Conservation (phyloP, 352 stramenopile genomes). For the Thraustochytrium sp. region DNA sequence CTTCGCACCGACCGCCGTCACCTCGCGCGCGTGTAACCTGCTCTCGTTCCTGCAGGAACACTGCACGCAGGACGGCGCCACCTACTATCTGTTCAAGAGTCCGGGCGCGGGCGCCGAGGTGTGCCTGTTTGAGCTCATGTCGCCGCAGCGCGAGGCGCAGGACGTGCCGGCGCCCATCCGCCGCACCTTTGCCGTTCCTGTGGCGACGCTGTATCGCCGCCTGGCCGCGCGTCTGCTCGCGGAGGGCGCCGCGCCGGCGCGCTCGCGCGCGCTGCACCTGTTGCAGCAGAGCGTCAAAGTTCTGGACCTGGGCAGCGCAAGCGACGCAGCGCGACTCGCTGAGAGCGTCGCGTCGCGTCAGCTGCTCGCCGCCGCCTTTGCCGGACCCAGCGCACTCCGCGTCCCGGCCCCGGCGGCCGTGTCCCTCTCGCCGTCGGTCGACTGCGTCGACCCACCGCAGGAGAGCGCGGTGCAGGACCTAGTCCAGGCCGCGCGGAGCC, state of each 20-base stretch:
- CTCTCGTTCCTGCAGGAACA: background rate
- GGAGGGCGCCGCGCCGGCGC: background rate
- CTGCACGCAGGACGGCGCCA: conserved; percentile 25
- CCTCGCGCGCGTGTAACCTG: background rate
- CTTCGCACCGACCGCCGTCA: background rate
- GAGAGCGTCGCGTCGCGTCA: background rate
- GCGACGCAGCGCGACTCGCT: background rate
- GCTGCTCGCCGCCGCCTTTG: background rate
- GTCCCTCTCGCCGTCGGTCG: no score
- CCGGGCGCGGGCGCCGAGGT: background rate
- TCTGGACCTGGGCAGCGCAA: background rate
- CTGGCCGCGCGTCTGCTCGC: background rate
- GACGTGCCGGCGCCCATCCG: background rate
- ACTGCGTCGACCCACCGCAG: no score
- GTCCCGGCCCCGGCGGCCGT: background rate
- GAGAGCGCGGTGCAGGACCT: no score
- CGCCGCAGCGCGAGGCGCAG: background rate
- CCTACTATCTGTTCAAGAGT: conserved; percentile 12
- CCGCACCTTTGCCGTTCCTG: background rate
- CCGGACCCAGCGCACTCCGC: background rate
- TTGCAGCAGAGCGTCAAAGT: background rate
- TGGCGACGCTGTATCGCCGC: conserved; percentile 12
- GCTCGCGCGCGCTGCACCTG: background rate
- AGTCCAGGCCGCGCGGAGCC: no score
- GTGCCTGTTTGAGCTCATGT: conserved; percentile 27